Evolutionary conservation across 2,329 filamentous ascomycete species (phyloP), one percentile per base, ranked within the genome.

Genomic region (Orbilia oligospora): DNA sequence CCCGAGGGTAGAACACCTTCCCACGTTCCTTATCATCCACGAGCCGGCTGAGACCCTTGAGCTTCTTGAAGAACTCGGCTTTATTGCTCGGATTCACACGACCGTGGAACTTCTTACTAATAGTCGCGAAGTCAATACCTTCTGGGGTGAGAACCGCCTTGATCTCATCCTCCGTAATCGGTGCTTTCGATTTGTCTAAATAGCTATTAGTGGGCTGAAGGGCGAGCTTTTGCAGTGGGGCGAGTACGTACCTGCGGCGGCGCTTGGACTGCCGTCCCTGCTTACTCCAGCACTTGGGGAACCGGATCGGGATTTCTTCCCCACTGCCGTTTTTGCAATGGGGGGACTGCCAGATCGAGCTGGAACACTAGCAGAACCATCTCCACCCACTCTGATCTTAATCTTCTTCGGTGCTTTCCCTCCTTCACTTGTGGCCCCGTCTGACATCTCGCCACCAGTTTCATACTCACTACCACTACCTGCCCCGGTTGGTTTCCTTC

Each of bases 41-140:
- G 6, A 78, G 68, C n/a, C 75, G 68, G 27, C 75, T 78, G 16
- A 78, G 75, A 14, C 75, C 75, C 33, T 78, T 78, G 38, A 78
- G 75, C 51, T 78, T 78, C 75, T 69, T 78, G 63, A 78, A 78
- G 27, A 78, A 78, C 22, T 78, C 75, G 22, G 55, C 75, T 27
- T 78, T 78, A 33, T 78, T 78, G 55, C 36, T 27, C 12, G 75
- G 75, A 27, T 78, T 80, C 20, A 81, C 80, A 41, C 82, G 79
- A 27, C 78, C 80, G 24, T 82, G 81, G 53, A 82, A 81, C 27
- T 76, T 75, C 63, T 78, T 79, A 27, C 76, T 79, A 33, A 81
- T 81, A 18, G 76, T 80, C 27, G 81, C 80, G 53, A 82, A 76
- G 63, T 81, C 80, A 80, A 85, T 81, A 48, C 81, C 81, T 16